phyloP scores from a whole-genome alignment of 1,284 basidiomycete genomes.

The Ceratobasidium sp. region DNA sequence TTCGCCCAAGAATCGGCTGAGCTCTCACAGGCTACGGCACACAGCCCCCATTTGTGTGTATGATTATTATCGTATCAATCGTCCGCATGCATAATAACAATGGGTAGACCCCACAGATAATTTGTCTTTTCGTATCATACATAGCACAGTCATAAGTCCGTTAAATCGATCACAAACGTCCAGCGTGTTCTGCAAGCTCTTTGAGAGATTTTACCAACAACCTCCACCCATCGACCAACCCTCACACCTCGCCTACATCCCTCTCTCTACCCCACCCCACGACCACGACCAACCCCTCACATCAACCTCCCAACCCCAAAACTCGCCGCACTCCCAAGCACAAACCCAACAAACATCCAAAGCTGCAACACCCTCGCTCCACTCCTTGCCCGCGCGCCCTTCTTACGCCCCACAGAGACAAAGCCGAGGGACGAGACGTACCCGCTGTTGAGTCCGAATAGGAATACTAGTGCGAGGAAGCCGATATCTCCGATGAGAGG shows the following conservation, averaged over 20 bases:
- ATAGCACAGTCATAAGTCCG: background rate
- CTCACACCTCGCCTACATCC: background rate
- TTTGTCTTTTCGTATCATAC: background rate
- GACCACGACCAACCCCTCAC: background rate
- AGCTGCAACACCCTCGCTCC: conserved; percentile 13
- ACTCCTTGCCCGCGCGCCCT: background rate
- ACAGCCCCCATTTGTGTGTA: too few species aligned
- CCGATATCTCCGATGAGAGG: background rate
- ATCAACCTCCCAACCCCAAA: conserved; percentile 5
- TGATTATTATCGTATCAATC: too few species aligned
- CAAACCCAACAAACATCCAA: conserved; percentile 7
- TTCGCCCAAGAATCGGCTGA: too few species aligned
- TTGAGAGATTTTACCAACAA: background rate
- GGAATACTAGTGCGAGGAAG: background rate
- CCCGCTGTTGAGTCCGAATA: conserved; percentile 5
- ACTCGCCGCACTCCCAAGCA: conserved; percentile 1
- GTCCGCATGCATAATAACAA: background rate
- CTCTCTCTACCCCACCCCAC: too few species aligned
- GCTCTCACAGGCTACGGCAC: too few species aligned
- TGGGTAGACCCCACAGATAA: background rate
- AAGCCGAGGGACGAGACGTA: conserved; percentile 11
- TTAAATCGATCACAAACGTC: background rate
- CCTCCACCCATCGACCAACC: background rate
- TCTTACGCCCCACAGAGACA: background rate
- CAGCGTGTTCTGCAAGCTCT: background rate